Conservation (phyloP, 331 rosid species). For the Arachis monticola region DNA sequence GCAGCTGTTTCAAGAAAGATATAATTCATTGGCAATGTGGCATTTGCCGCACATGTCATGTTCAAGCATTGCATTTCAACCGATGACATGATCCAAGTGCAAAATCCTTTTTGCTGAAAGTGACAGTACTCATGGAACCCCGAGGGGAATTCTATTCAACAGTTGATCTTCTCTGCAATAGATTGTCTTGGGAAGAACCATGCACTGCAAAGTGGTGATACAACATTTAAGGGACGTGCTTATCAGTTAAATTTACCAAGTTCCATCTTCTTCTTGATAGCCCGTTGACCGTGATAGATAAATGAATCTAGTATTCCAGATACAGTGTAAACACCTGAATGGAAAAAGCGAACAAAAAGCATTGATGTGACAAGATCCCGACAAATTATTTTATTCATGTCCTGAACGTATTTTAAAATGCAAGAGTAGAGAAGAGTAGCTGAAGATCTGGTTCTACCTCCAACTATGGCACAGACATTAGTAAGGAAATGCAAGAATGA, state of each 20-base stretch:
- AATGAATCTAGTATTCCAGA: conserved; percentile 98
- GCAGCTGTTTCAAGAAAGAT: conserved; percentile 37
- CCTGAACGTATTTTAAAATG: conserved; percentile 21
- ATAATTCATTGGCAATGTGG: conserved; percentile 35
- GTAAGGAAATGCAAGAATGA: conserved; percentile 97
- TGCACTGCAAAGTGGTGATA: conserved; percentile 43
- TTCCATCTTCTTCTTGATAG: conserved; percentile 98
- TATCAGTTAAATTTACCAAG: conserved; percentile 83
- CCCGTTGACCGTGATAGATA: conserved; percentile 94
- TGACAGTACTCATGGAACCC: conserved; percentile 43
- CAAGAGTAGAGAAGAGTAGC: not conserved
- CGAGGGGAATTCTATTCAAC: conserved; percentile 41
- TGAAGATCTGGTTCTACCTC: conserved; percentile 67
- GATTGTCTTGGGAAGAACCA: conserved; percentile 53
- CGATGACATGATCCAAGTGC: conserved; percentile 35
- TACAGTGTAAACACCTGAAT: conserved; percentile 87
- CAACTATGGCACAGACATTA: conserved; percentile 93
- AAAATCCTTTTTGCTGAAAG: conserved; percentile 50
- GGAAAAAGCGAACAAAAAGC: conserved; percentile 31
- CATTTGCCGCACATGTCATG: conserved; percentile 39
- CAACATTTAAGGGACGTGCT: conserved; percentile 38
- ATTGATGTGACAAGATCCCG: conserved; percentile 22
- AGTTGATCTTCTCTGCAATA: conserved; percentile 42
- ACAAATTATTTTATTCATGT: conserved; percentile 11
- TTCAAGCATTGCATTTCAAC: conserved; percentile 32